phyloP scores from a whole-genome alignment of 1,284 basidiomycete species.

The Mycena citricolor region DNA sequence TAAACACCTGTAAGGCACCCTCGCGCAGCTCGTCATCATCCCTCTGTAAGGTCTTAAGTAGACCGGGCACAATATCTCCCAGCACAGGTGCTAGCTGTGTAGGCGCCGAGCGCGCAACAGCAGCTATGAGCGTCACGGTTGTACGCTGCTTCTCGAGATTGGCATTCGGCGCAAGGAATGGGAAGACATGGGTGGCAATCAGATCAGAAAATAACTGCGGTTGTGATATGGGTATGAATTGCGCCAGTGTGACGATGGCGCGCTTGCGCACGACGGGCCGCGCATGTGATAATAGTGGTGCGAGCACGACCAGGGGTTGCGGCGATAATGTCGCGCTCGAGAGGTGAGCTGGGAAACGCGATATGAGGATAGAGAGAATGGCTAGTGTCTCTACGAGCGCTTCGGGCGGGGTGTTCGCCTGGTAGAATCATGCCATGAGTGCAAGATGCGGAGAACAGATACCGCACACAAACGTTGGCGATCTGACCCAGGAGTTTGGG shows the following conservation, averaged over 20 bases:
- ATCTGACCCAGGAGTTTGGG: conserved; percentile 83
- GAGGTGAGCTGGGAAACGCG: conserved; percentile 79
- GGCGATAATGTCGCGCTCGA: conserved; percentile 51
- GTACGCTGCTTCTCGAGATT: conserved; percentile 72
- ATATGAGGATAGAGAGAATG: conserved; percentile 88
- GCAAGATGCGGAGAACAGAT: background rate
- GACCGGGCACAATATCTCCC: conserved; percentile 62
- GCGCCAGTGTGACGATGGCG: conserved; percentile 82
- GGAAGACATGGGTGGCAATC: conserved; percentile 57
- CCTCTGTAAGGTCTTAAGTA: conserved; percentile 63
- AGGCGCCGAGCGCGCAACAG: conserved; percentile 73
- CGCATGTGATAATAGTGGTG: conserved; percentile 72
- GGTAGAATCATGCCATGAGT: conserved; percentile 21
- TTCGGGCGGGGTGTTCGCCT: conserved; percentile 77
- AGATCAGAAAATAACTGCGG: conserved; percentile 56
- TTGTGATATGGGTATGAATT: conserved; percentile 72
- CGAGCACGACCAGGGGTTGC: conserved; percentile 70
- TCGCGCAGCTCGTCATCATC: conserved; percentile 84
- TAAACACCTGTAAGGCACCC: conserved; percentile 65
- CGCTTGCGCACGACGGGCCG: conserved; percentile 89
- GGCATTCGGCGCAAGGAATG: conserved; percentile 53
- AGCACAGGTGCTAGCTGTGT: conserved; percentile 60
- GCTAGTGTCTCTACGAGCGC: conserved; percentile 87
- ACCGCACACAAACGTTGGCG: conserved; percentile 57
- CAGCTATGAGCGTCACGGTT: conserved; percentile 77